Percentiles rank a stretch among this genome's conserved stretches.
Evolutionary conservation across 2,329 filamentous ascomycete genomes (phyloP).

Genomic region (Diaporthe ilicicola): DNA sequence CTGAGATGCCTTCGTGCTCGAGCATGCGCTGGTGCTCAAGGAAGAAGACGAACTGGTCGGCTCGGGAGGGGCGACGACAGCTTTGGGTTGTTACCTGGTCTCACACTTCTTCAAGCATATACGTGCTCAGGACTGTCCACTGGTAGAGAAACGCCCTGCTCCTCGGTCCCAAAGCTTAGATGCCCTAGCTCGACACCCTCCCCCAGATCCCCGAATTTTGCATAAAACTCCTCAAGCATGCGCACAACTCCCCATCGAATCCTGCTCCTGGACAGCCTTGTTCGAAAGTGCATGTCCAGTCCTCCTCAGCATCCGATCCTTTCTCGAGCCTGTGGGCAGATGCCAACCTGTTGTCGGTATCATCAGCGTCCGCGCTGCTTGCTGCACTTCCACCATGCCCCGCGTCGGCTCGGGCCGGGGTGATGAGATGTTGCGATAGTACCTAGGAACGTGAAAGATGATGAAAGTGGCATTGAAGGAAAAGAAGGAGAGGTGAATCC

Average conservation of each 20-base stretch:
- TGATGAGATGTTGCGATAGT: not conserved
- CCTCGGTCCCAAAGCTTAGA: constrained; percentile 2
- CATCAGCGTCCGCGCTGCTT: not conserved
- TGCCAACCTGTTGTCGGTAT: not conserved
- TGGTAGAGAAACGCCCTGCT: not conserved
- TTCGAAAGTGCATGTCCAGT: not conserved
- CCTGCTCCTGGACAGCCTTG: not conserved
- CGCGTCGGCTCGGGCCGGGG: not conserved
- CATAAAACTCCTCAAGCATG: constrained; percentile 1
- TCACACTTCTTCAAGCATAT: not conserved
- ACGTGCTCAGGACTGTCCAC: constrained; percentile 40
- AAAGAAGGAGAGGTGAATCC: no score
- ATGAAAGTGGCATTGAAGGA: not conserved
- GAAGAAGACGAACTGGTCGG: no score
- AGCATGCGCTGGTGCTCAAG: no score
- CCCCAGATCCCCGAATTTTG: not conserved
- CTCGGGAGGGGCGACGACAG: no score
- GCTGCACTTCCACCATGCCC: not conserved
- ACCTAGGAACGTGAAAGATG: not conserved
- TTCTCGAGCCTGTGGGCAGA: not conserved
- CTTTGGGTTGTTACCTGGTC: no score
- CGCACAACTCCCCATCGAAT: constrained; percentile 6
- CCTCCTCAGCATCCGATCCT: not conserved
- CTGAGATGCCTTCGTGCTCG: no score
- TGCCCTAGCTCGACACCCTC: not conserved